Evolutionary conservation across 768 basidiomycete species (phyloP).

Genomic region (Russula sp.): DNA sequence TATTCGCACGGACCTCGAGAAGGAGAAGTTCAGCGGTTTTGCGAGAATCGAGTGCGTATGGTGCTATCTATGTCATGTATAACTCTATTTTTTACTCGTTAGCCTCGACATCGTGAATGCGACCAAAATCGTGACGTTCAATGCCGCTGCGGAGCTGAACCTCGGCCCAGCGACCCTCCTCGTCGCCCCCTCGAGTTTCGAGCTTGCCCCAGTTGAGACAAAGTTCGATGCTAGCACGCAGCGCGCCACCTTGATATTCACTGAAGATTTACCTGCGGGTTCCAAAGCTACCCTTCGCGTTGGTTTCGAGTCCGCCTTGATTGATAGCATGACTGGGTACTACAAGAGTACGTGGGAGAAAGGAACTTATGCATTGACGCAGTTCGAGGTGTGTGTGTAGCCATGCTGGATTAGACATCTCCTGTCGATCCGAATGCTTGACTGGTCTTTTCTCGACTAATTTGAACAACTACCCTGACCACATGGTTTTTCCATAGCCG

Average conservation of each 20-base stretch:
- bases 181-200: constrained; percentile 52
- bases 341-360: constrained; percentile 68
- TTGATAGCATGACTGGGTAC: constrained; percentile 76
- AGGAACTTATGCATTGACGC: constrained; percentile 78
- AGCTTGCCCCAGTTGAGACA: constrained; percentile 43
- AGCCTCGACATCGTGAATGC: constrained; percentile 64
- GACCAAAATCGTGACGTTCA: constrained; percentile 62
- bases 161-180: constrained; percentile 54
- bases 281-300: constrained; percentile 70
- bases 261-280: constrained; percentile 57
- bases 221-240: constrained; percentile 60
- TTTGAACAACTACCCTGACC: not conserved
- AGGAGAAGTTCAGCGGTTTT: constrained; percentile 71
- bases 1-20: constrained; percentile 77
- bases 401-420: not conserved
- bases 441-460: not conserved
- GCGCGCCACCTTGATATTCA: constrained; percentile 60
- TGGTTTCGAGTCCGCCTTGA: constrained; percentile 64
- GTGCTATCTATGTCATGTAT: not conserved
- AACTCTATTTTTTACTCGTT: not conserved
- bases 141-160: constrained; percentile 53
- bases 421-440: not conserved
- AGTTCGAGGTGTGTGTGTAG: constrained; percentile 63
- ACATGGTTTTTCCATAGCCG: constrained; percentile 47
- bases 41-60: constrained; percentile 62